These are phyloP conservation scores for Solioccasus polychromus DNA, from an alignment of 768 basidiomycete genomes.

Conservation along the genomic window DNA sequence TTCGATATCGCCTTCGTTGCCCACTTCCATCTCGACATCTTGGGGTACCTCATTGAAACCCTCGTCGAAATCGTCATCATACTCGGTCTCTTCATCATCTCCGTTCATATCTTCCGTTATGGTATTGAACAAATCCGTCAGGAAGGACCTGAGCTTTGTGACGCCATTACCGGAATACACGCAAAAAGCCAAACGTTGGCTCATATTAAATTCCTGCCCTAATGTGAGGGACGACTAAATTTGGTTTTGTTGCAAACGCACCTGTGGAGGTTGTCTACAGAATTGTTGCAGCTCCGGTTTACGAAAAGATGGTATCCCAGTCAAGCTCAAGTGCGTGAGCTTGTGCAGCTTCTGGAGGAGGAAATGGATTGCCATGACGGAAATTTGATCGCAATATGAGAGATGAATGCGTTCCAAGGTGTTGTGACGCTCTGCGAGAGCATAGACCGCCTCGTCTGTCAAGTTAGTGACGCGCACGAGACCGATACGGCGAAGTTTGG, in stretches of 20 bases:
- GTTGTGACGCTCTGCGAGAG: conserved; percentile 80
- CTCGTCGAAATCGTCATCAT: conserved; percentile 46
- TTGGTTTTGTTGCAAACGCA: conserved; percentile 37
- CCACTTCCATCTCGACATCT: conserved; percentile 34
- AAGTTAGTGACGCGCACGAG: conserved; percentile 90
- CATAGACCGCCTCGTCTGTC: conserved; percentile 90
- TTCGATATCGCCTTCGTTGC: conserved; percentile 41
- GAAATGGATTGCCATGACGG: conserved; percentile 87
- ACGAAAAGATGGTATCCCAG: conserved; percentile 93
- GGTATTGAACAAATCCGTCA: conserved; percentile 73
- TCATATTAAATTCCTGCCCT: conserved; percentile 82
- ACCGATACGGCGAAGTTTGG: conserved; percentile 91
- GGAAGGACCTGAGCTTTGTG: conserved; percentile 70
- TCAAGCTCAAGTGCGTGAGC: conserved; percentile 91
- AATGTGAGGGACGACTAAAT: conserved; percentile 2
- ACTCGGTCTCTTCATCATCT: conserved; percentile 64
- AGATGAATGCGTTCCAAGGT: conserved; percentile 95
- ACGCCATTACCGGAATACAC: conserved; percentile 96
- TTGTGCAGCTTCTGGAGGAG: conserved; percentile 86
- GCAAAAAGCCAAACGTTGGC: conserved; percentile 88
- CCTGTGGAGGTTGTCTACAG: conserved; percentile 84
- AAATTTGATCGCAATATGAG: conserved; percentile 95
- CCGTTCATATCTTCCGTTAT: conserved; percentile 69
- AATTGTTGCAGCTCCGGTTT: conserved; percentile 83
- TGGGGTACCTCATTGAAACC: conserved; percentile 30